Conservation (phyloP, 1,284 basidiomycete genomes). For the Melampsora allii-populina region DNA sequence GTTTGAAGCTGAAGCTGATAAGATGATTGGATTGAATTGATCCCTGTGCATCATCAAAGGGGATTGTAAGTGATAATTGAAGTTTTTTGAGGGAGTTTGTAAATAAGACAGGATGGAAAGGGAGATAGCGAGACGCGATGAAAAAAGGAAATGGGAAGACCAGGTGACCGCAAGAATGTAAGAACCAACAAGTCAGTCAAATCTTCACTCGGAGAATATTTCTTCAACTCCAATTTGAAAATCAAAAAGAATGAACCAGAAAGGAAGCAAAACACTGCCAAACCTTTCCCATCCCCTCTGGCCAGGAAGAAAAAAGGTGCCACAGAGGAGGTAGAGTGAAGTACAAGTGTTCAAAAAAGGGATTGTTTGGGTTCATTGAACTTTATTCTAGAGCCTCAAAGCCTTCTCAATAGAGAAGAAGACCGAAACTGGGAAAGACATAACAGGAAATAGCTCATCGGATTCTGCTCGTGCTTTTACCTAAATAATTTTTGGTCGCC, state of each 20-base stretch:
- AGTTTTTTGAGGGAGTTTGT: background rate
- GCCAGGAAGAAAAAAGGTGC: too few species aligned
- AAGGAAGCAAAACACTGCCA: background rate
- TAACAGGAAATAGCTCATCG: too few species aligned
- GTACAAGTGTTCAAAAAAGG: too few species aligned
- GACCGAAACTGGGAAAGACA: too few species aligned
- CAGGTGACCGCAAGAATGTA: background rate
- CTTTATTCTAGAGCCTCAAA: too few species aligned
- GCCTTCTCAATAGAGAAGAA: too few species aligned
- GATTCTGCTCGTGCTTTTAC: too few species aligned
- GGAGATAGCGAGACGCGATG: conserved; percentile 3
- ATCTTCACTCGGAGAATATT: background rate
- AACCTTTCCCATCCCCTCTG: too few species aligned
- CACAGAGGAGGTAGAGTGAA: too few species aligned
- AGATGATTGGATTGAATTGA: conserved; percentile 2
- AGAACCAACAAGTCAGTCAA: background rate
- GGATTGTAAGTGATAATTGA: background rate
- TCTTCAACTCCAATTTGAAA: background rate
- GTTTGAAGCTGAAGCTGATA: conserved; percentile 6
- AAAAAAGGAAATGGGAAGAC: background rate
- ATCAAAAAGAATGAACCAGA: background rate
- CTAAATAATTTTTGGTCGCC: too few species aligned
- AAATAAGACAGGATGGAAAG: background rate
- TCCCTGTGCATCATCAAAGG: background rate
- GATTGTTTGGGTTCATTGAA: too few species aligned